Base-by-base conservation (phyloP, 495 filamentous ascomycete species). In the Xylaria grammica region DNA sequence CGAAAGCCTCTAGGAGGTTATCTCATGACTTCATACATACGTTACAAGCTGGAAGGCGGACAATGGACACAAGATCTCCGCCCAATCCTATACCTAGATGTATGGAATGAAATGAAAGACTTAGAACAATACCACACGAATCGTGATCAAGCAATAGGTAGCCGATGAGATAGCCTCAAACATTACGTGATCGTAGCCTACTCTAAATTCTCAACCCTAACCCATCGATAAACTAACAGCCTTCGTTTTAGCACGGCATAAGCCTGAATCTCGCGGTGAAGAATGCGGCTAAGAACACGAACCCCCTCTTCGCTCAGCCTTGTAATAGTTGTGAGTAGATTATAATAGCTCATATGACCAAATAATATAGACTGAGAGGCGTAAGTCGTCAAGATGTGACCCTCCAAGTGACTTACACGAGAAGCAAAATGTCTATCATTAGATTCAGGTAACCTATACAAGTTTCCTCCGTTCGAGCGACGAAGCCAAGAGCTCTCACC, bases 221-320 rank as follows among this genome's bases (percentile, higher is more conserved):
- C n/a, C n/a, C n/a, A n/a, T n/a, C n/a, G n/a, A n/a, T n/a, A n/a
- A n/a, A n/a, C n/a, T n/a, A n/a, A n/a, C n/a, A n/a, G n/a, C n/a
- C n/a, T n/a, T n/a, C n/a, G n/a, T n/a, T n/a, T n/a, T n/a, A n/a
- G n/a, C n/a, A n/a, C n/a, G n/a, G n/a, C n/a, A n/a, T n/a, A n/a
- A n/a, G n/a, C n/a, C 10, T 4, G 15, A 19, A 36, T 24, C 51
- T 54, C 36, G 30, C 51, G 51, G 51, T 54, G 53, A 42, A 56
- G 53, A 27, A 42, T 8, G 2, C 24, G 13, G 4, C 19, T 1
- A 9, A 5, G n/a, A 34, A 42, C 22, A n/a, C 22, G 40, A 30
- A 20, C 27, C n/a, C n/a, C n/a, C n/a, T n/a, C n/a, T n/a, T n/a
- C n/a, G n/a, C n/a, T n/a, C n/a, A n/a, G n/a, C n/a, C n/a, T n/a